A percentile compares a stretch with the other conserved stretches of the same genome.
Evolutionary conservation across 2,329 filamentous ascomycete species (phyloP).

Genomic region (Penicillium sumatraense): DNA sequence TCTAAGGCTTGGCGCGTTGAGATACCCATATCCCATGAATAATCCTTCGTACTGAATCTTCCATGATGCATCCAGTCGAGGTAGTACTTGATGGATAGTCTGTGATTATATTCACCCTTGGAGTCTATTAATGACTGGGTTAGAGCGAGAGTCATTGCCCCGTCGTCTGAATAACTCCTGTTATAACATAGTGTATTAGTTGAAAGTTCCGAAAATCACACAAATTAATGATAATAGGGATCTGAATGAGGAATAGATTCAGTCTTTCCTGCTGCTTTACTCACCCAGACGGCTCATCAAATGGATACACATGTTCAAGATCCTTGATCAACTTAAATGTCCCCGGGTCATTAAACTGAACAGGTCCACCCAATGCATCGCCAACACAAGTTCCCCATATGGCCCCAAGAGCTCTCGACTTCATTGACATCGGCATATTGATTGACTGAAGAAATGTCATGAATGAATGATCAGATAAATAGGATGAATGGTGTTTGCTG

Average conservation of each 20-base stretch:
- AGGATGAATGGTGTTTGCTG: neutral
- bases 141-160: constrained; percentile 50
- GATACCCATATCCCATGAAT: constrained; percentile 47
- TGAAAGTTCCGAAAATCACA: too few species aligned
- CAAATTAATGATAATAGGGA: neutral
- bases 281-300: constrained; percentile 42
- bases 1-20: constrained; percentile 37
- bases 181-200: neutral
- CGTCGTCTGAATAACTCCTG: constrained; percentile 50
- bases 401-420: constrained; percentile 28
- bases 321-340: constrained; percentile 41
- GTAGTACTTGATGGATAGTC: constrained; percentile 40
- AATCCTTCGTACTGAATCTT: constrained; percentile 40
- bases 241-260: neutral
- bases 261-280: neutral
- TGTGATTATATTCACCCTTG: constrained; percentile 34
- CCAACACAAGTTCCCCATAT: constrained; percentile 47
- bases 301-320: constrained; percentile 38
- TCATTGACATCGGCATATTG: constrained; percentile 4
- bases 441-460: too few species aligned
- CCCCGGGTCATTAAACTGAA: constrained; percentile 43
- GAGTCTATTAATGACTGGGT: constrained; percentile 43
- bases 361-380: constrained; percentile 50
- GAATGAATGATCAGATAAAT: too few species aligned
- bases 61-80: constrained; percentile 42